Conservation (phyloP, 1,139 yeast species). For the Yamadazyma triangularis region DNA sequence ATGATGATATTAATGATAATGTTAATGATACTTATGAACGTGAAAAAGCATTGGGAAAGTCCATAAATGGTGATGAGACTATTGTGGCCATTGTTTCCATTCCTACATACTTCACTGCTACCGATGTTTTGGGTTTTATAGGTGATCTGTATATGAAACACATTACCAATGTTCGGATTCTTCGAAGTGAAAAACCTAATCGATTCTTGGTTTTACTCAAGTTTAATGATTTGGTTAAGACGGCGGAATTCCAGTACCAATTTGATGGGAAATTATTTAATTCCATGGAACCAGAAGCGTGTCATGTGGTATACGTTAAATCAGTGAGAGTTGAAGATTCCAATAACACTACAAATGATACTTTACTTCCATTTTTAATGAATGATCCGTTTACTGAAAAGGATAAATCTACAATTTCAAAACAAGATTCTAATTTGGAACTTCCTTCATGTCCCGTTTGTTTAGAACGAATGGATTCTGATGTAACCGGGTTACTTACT, state of each 20-base stretch:
- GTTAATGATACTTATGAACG: constrained; percentile 3
- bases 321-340: constrained; percentile 37
- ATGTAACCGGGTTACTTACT: constrained; percentile 75
- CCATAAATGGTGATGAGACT: constrained; percentile 47
- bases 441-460: constrained; percentile 95
- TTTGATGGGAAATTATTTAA: constrained; percentile 77
- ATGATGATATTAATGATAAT: no score
- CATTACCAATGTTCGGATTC: constrained; percentile 69
- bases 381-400: constrained; percentile 64
- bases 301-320: constrained; percentile 70
- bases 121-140: constrained; percentile 76
- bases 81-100: constrained; percentile 78
- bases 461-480: constrained; percentile 82
- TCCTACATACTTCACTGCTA: constrained; percentile 84
- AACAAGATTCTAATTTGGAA: constrained; percentile 30
- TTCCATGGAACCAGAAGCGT: constrained; percentile 84
- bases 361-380: constrained; percentile 59
- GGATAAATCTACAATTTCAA: neutral
- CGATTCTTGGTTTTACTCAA: constrained; percentile 76
- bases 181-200: constrained; percentile 63
- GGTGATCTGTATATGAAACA: constrained; percentile 56
- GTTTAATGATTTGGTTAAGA: constrained; percentile 52
- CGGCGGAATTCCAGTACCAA: constrained; percentile 58
- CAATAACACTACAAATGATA: constrained; percentile 19
- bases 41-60: neutral